Percentiles rank a stretch among this genome's conserved stretches.
These are phyloP conservation scores for Anthostomella pinea DNA, from an alignment of 2,329 filamentous ascomycete species.

Conservation along the genomic window DNA sequence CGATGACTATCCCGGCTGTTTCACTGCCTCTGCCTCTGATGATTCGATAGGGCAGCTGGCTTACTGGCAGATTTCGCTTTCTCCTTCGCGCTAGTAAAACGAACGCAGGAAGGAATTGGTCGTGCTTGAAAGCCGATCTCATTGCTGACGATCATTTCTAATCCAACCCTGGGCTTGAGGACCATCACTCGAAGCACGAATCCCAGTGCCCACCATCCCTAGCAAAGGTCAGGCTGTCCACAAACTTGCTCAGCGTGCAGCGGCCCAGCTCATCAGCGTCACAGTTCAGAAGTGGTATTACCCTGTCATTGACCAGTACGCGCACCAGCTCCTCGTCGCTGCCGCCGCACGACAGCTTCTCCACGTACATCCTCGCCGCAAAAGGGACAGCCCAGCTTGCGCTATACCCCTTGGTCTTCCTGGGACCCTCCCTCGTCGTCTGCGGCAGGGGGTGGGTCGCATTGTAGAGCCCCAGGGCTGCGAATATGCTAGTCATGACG, in stretches of 20 bases:
- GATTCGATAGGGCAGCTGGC: too few species aligned
- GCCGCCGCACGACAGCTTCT: slow-evolving; percentile 72
- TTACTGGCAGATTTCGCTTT: too few species aligned
- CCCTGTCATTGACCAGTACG: slow-evolving; percentile 79
- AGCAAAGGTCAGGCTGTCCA: slow-evolving; percentile 74
- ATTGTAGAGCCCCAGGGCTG: slow-evolving; percentile 77
- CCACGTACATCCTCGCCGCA: slow-evolving; percentile 75
- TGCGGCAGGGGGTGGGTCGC: slow-evolving; percentile 53
- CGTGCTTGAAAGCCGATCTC: too few species aligned
- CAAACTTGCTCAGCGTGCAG: slow-evolving; percentile 67
- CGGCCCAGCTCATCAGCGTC: slow-evolving; percentile 66
- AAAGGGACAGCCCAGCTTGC: slow-evolving; percentile 82
- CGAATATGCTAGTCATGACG: slow-evolving; percentile 73
- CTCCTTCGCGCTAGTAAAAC: too few species aligned
- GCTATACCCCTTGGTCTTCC: slow-evolving; percentile 64
- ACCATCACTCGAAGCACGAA: slow-evolving; percentile 50
- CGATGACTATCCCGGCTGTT: too few species aligned
- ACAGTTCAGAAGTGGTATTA: slow-evolving; percentile 70
- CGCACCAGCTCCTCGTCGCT: slow-evolving; percentile 67
- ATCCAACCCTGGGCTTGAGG: too few species aligned
- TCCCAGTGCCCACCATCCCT: slow-evolving; percentile 70
- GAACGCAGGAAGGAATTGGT: too few species aligned
- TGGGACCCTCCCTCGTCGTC: slow-evolving; percentile 46
- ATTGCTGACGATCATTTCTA: too few species aligned
- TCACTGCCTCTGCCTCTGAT: too few species aligned